phyloP scores from a whole-genome alignment of 1,284 basidiomycete genomes.

The Malassezia sp. region DNA sequence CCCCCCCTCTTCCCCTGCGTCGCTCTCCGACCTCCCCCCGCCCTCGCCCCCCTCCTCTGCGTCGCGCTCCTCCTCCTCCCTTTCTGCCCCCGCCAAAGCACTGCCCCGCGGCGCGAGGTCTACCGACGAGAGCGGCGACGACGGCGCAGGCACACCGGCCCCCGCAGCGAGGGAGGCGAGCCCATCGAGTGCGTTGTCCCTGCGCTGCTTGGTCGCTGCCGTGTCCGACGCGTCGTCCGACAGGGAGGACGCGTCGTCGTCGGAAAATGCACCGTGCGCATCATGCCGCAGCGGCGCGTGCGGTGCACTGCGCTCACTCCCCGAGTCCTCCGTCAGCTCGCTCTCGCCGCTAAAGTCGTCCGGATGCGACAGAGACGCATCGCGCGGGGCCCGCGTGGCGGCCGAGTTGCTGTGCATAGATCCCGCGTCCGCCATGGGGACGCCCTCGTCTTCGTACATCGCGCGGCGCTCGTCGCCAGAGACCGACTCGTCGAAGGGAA shows the following conservation, averaged over 20 bases:
- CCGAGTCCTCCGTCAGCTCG: constrained; percentile 2
- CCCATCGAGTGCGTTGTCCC: constrained; percentile 24
- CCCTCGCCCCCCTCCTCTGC: constrained; percentile 20
- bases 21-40: too few species aligned
- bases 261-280: neutral
- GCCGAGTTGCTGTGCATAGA: neutral
- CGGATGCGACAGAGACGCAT: neutral
- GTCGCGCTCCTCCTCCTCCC: constrained; percentile 16
- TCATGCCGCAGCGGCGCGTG: neutral
- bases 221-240: constrained; percentile 10
- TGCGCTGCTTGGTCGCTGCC: neutral
- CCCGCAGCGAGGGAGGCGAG: constrained; percentile 33
- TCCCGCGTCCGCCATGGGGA: too few species aligned
- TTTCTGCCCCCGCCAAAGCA: constrained; percentile 8
- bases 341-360: constrained; percentile 1
- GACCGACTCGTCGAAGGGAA: constrained; percentile 32
- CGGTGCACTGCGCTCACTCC: neutral
- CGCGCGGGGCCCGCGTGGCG: too few species aligned
- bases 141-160: neutral
- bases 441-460: constrained; percentile 1
- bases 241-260: constrained; percentile 5
- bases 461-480: neutral
- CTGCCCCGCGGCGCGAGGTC: constrained; percentile 22
- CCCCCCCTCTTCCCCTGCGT: too few species aligned
- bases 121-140: constrained; percentile 12